Conservation (phyloP, 2,329 filamentous ascomycete genomes). For the Colletotrichum tropicale region DNA sequence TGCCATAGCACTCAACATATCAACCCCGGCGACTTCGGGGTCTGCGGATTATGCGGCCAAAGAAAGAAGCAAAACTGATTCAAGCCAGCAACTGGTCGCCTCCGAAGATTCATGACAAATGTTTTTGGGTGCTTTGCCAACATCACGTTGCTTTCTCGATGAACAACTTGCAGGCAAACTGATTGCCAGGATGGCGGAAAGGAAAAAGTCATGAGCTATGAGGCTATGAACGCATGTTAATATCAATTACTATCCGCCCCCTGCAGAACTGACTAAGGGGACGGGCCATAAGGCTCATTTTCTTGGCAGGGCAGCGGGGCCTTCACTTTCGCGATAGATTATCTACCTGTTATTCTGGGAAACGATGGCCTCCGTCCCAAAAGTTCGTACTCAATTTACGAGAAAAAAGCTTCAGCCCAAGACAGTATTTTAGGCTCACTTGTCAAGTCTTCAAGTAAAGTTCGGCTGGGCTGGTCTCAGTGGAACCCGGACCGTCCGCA, state of each 20-base stretch:
- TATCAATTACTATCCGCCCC: background rate
- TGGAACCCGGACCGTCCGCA: background rate
- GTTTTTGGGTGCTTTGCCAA: background rate
- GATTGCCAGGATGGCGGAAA: background rate
- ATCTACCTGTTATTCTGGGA: background rate
- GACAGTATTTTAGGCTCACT: background rate
- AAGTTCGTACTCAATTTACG: background rate
- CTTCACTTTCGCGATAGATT: background rate
- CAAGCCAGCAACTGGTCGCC: background rate
- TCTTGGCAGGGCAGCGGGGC: background rate
- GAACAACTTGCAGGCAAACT: background rate
- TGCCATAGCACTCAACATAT: conserved; percentile 66
- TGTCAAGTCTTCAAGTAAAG: conserved; percentile 12
- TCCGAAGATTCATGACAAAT: background rate
- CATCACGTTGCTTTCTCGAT: background rate
- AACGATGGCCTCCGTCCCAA: background rate
- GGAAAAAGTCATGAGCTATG: background rate
- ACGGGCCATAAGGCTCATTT: background rate
- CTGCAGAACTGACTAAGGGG: background rate
- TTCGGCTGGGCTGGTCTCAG: background rate
- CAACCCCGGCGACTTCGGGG: conserved; percentile 71
- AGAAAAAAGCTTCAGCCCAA: background rate
- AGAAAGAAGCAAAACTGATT: conserved; percentile 28
- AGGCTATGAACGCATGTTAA: background rate
- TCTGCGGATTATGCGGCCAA: conserved; percentile 73